Conservation (phyloP, 768 basidiomycete species). For the Russula sp. region DNA sequence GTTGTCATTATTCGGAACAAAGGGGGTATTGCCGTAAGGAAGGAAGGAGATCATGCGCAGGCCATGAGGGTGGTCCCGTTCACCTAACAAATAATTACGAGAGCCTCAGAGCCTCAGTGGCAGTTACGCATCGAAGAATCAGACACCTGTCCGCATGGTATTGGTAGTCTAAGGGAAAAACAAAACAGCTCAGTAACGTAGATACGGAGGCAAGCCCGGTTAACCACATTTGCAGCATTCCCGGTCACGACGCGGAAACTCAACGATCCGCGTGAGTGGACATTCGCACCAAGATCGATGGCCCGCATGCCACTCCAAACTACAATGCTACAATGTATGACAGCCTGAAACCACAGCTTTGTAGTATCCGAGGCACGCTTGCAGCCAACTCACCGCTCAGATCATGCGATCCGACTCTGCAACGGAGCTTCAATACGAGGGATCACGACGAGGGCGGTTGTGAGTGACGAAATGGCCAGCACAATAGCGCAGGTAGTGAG, state of each 20-base stretch:
- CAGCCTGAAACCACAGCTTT: background rate
- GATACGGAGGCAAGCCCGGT: background rate
- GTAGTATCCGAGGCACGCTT: background rate
- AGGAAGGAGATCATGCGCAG: background rate
- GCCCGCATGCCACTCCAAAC: background rate
- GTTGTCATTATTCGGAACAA: conserved; percentile 1
- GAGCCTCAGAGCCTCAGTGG: background rate
- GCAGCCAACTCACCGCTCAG: conserved; percentile 25
- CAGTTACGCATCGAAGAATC: background rate
- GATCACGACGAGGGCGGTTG: conserved; percentile 43
- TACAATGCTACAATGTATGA: background rate
- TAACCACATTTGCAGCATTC: background rate
- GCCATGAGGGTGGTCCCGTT: background rate
- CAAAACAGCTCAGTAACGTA: background rate
- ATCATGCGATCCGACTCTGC: conserved; percentile 11
- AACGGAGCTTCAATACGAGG: conserved; percentile 9
- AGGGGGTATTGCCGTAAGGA: background rate
- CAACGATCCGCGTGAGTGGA: background rate
- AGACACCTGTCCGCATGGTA: background rate
- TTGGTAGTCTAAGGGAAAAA: background rate
- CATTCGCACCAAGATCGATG: background rate
- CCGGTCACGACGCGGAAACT: background rate
- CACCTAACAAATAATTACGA: background rate
- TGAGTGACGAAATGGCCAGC: conserved; percentile 50
- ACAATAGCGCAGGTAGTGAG: conserved; percentile 51